Base-by-base conservation (phyloP, 108 stramenopile genomes). In the Cyclostephanos tholiformis region DNA sequence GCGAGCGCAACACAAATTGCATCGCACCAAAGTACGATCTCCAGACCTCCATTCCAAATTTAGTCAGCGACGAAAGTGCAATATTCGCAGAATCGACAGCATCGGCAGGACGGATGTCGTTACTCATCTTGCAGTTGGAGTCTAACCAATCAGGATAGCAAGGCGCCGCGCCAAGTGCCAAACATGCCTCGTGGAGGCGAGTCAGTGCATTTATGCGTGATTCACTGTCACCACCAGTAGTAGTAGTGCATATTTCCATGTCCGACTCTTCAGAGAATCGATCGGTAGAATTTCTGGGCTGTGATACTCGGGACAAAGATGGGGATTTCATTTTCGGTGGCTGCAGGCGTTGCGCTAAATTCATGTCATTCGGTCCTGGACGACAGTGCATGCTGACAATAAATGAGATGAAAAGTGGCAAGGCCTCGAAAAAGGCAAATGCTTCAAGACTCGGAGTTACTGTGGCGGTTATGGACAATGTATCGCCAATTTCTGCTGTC, bases 101-200 rank as follows among this genome's bases (percentile, higher is more conserved):
- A 68, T 79, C 67, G 13, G 52, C 16, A 1, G 69, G 38, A 30
- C 60, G 32, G 41, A 94, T 74, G 6, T 76, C 85, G 17, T 72
- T 70, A 16, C 77, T 80, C 51, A 91, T 72, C 35, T 56, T 72
- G 56, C 87, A 89, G 23, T 65, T 77, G 1, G 46, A 61, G 61
- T 94, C 93, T 50, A 94, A 75, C 89, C 89, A 94, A 60, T 94
- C 93, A 6, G 93, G 93, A 72, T 89, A 86, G 35, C 80, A 77
- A 16, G 93, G 93, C 20, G 90, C 89, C 11, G 86, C 89, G 20
- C 90, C 93, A 46, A 89, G 85, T 35, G 67, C 58, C 13, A 70
- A 65, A 63, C 89, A 91, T 22, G 83, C 85, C 22, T 86, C 75
- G 58, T 87, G 76, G 32, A 91, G 82, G 27, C 82, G 77, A 52